These are phyloP conservation scores for Penicillium bialowiezense DNA, from an alignment of 495 filamentous ascomycete species.

Conservation along the genomic window DNA sequence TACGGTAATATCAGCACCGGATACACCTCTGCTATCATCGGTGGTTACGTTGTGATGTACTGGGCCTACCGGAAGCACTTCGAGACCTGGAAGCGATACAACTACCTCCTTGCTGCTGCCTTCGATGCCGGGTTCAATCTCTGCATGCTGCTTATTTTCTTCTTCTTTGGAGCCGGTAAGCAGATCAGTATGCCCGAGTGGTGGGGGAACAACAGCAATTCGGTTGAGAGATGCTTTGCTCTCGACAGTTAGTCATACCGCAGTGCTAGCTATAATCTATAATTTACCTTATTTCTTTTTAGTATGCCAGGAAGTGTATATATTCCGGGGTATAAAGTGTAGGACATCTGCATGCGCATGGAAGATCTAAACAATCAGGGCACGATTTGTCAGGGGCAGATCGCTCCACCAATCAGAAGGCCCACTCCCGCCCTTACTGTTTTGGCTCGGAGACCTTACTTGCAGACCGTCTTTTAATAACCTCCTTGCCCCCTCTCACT, in stretches of 20 bases:
- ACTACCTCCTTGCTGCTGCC: constrained; percentile 54
- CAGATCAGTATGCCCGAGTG: constrained; percentile 53
- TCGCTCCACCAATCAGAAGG: constrained; percentile 19
- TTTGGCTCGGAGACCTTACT: constrained; percentile 26
- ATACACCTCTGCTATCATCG: constrained; percentile 53
- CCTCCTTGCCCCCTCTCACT: constrained; percentile 5
- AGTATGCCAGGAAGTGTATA: too few species aligned
- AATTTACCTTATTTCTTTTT: too few species aligned
- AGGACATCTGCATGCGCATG: too few species aligned
- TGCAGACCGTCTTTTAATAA: constrained; percentile 28
- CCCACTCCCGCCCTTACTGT: constrained; percentile 27
- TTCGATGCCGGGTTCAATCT: constrained; percentile 59
- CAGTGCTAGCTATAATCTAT: too few species aligned
- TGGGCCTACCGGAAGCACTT: constrained; percentile 50
- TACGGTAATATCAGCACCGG: constrained; percentile 48
- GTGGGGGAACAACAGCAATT: constrained; percentile 51
- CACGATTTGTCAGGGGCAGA: constrained; percentile 18
- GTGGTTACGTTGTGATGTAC: constrained; percentile 56
- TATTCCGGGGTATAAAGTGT: too few species aligned
- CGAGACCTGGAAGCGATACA: constrained; percentile 55
- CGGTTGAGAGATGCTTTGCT: constrained; percentile 37
- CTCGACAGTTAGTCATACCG: constrained; percentile 10
- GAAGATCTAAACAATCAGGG: constrained; percentile 5
- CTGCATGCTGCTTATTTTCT: constrained; percentile 54
- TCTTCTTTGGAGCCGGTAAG: constrained; percentile 52